These are phyloP conservation scores for Syncephalastrum contaminatum DNA, from an alignment of 371 early-diverging fungal genomes.

Conservation along the genomic window DNA sequence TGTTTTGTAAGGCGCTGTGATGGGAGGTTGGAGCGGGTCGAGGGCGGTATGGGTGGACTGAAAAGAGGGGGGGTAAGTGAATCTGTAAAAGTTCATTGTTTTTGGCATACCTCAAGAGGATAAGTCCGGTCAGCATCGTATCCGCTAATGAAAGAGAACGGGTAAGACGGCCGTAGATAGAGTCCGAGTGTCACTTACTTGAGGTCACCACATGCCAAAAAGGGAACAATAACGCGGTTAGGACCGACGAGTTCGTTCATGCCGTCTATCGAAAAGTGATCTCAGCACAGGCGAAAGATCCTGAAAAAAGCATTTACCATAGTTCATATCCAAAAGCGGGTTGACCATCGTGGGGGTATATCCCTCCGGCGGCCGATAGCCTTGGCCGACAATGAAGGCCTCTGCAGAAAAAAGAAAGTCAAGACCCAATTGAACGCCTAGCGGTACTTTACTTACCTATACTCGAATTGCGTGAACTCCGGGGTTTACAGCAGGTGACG, in stretches of 20 bases:
- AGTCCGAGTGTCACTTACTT: constrained; percentile 38
- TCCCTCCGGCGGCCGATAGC: constrained; percentile 79
- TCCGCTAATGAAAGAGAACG: constrained; percentile 47
- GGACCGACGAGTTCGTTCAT: constrained; percentile 67
- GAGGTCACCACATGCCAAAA: constrained; percentile 90
- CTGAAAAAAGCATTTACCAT: constrained; percentile 40
- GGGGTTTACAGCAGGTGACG: constrained; percentile 93
- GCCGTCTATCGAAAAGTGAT: constrained; percentile 23
- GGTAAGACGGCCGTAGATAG: constrained; percentile 25
- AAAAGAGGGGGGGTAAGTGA: neutral
- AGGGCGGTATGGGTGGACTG: constrained; percentile 52
- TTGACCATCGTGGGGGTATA: constrained; percentile 89
- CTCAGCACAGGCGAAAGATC: neutral
- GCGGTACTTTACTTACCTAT: constrained; percentile 53
- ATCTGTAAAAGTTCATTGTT: constrained; percentile 6
- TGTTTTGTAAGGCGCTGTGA: constrained; percentile 87
- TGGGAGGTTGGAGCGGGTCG: constrained; percentile 85
- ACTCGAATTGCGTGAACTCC: constrained; percentile 91
- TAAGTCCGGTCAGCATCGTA: constrained; percentile 86
- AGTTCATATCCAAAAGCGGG: constrained; percentile 79
- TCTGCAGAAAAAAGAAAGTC: constrained; percentile 47
- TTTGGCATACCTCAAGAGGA: constrained; percentile 55
- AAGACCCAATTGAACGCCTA: neutral
- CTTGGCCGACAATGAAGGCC: constrained; percentile 92
- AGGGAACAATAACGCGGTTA: constrained; percentile 84